Base-by-base conservation (phyloP, 805 yeast genomes). In the Aciculoconidium aculeatum region DNA sequence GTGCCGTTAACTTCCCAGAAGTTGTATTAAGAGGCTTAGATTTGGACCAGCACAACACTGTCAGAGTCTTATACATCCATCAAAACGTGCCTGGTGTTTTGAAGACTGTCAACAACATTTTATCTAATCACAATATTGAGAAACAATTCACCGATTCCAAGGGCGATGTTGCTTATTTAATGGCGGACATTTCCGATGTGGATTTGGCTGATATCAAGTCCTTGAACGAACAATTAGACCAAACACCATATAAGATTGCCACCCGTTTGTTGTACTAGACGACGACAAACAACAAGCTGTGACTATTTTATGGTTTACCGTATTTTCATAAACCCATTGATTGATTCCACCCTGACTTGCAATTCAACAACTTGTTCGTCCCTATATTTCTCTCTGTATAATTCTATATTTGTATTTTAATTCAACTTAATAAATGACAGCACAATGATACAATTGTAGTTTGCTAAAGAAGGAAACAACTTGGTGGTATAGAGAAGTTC, bases 1-100 rank as follows among this genome's bases (percentile, higher is more conserved):
- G 96, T 50, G 88, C 97, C 5, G 98, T 90, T 36, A 92, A 92
- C 74, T 88, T 92, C 94, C 98, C 98, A 51, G 97, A 92, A 68
- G 96, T 92, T 42, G 66, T 90, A 15, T 71, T 92, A 48, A 83
- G 96, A 65, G 81, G 87, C 18, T 67, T 86, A 44, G 84, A 86
- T 49, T 72, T 81, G 60, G 94, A 85, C 53, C 95, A 85, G 59
- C 80, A 82, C 54, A 74, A 81, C 55, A 73, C 80, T 32, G 96
- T 88, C 44, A 84, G 98, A 67, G 95, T 92, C 23, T 70, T 92
- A 49, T 92, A 92, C 65, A 83, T 88, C 51, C 98, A 92, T 67
- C 92, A 84, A 64, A 92, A 92, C 63, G 96, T 92, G 48, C 98
- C 98, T 16, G 98, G 98, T 77, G 98, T 92, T 34, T 73, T 92